phyloP scores from a whole-genome alignment of 371 early-diverging fungal genomes.

The Nosema muscidifuracis region DNA sequence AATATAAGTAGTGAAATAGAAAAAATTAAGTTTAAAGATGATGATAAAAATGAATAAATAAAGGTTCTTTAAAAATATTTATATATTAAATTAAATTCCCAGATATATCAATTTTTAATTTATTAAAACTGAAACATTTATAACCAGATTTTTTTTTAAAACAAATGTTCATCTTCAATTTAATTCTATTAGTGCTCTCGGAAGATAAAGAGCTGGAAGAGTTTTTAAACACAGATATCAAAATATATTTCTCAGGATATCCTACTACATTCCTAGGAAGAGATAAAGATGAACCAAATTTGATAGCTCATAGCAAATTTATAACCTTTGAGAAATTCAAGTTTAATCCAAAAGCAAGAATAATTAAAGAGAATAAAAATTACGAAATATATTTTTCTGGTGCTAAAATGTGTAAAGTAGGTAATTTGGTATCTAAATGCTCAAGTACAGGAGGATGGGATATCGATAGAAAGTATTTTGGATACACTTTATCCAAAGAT shows the following conservation, averaged over 20 bases:
- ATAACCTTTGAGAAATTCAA: conserved; percentile 10
- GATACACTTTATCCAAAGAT: conserved; percentile 27
- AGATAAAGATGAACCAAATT: not conserved
- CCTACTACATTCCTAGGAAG: not conserved
- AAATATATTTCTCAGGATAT: conserved; percentile 34
- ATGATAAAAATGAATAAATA: not conserved
- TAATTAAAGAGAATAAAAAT: conserved; percentile 16
- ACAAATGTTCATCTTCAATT: not conserved
- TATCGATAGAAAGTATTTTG: conserved; percentile 30
- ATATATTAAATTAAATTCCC: not conserved
- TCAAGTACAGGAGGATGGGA: conserved; percentile 19
- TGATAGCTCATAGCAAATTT: conserved; percentile 18
- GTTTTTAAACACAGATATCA: conserved; percentile 27
- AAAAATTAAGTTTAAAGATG: not conserved
- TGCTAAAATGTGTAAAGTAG: conserved; percentile 20
- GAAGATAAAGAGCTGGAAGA: conserved; percentile 17
- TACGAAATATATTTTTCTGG: conserved; percentile 27
- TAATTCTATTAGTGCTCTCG: not conserved
- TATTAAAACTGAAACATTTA: not conserved
- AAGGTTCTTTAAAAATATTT: not conserved
- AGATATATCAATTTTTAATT: not conserved
- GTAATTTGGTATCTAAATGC: conserved; percentile 14
- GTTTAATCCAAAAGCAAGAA: conserved; percentile 13
- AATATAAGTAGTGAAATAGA: not conserved
- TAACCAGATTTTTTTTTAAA: not conserved